Evolutionary conservation across 78 protist species (phyloP).

Genomic region (Dictyostelium firmibasis): DNA sequence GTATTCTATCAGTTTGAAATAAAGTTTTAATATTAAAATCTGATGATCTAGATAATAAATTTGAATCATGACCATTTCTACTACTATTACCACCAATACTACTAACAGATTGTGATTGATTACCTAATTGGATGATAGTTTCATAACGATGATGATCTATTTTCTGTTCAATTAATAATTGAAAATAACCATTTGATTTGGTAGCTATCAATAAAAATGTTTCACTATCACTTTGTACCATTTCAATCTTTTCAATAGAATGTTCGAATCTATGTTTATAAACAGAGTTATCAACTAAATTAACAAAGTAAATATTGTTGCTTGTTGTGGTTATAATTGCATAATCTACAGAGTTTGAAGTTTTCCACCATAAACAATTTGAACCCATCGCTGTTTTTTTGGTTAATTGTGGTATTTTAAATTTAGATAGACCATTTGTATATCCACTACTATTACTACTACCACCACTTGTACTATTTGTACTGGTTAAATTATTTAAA

Average conservation of each 20-base stretch:
- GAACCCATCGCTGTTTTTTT: constrained; percentile 43
- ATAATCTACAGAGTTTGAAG: constrained; percentile 63
- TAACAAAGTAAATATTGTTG: constrained; percentile 33
- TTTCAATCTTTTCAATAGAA: constrained; percentile 39
- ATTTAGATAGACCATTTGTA: neutral
- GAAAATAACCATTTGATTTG: constrained; percentile 37
- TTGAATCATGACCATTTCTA: neutral
- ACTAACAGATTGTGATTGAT: neutral
- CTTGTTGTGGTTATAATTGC: constrained; percentile 60
- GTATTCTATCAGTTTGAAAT: constrained; percentile 39
- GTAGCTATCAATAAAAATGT: constrained; percentile 47
- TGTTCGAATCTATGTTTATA: constrained; percentile 21
- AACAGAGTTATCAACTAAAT: neutral
- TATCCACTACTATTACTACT: too few relatives aligned
- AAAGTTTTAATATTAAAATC: constrained; percentile 11
- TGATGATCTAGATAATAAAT: neutral
- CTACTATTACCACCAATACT: neutral
- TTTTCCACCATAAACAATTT: constrained; percentile 78
- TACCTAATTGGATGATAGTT: constrained; percentile 4
- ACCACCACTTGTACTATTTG: neutral
- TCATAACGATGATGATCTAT: constrained; percentile 28
- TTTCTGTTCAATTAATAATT: constrained; percentile 61
- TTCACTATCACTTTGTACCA: constrained; percentile 15
- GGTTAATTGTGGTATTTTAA: constrained; percentile 51
- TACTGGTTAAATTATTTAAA: constrained; percentile 10